Conservation (phyloP, 768 basidiomycete genomes). For the Psilocybe cubensis region DNA sequence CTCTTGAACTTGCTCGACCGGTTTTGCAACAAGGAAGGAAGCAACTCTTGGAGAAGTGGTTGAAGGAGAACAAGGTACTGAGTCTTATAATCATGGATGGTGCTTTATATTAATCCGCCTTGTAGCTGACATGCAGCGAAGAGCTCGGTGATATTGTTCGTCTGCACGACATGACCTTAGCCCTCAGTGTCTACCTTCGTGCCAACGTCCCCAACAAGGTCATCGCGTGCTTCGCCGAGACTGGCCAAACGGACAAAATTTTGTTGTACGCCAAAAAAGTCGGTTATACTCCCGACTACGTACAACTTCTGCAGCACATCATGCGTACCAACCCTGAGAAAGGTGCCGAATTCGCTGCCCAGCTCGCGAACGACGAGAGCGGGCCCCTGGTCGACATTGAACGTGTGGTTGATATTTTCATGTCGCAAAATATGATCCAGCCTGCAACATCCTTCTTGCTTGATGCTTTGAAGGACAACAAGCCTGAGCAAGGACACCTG, state of each 20-base stretch:
- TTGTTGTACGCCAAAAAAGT: conserved; percentile 98
- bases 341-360: conserved; percentile 96
- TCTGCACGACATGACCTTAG: conserved; percentile 93
- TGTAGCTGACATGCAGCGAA: conserved; percentile 94
- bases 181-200: conserved; percentile 95
- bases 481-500: conserved; percentile 92
- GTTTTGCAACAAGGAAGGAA: conserved; percentile 96
- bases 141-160: conserved; percentile 98
- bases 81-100: no score
- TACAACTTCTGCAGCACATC: conserved; percentile 89
- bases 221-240: conserved; percentile 98
- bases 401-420: conserved; percentile 97
- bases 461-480: conserved; percentile 98
- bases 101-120: neutral
- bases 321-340: conserved; percentile 97
- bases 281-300: conserved; percentile 91
- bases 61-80: conserved; percentile 99
- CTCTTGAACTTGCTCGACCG: conserved; percentile 92
- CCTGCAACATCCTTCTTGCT: conserved; percentile 97
- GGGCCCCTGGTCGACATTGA: conserved; percentile 95
- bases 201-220: conserved; percentile 99
- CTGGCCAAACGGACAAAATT: conserved; percentile 98
- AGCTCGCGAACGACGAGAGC: conserved; percentile 90
- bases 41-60: conserved; percentile 97
- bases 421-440: conserved; percentile 99